Evolutionary conservation across 1,284 basidiomycete genomes (phyloP).

Genomic region (Entoloma clypeatum): DNA sequence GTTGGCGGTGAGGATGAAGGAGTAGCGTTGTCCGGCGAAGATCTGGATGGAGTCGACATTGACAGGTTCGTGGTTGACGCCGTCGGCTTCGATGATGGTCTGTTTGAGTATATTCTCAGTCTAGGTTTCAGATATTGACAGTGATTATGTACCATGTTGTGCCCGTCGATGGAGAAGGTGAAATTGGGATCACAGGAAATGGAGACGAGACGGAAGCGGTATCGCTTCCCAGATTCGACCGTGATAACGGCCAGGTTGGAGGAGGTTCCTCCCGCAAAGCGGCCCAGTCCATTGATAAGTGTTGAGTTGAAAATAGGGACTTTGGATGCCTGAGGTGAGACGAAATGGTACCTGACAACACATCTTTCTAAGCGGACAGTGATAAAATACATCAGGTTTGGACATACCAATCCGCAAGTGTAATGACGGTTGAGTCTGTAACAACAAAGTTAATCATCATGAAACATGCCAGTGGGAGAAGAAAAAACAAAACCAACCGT

Average conservation of each 20-base stretch:
- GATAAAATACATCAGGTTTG: not conserved
- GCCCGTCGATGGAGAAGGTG: conserved; percentile 33
- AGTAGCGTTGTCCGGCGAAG: conserved; percentile 32
- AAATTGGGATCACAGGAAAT: conserved; percentile 36
- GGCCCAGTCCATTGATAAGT: conserved; percentile 37
- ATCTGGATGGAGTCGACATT: conserved; percentile 30
- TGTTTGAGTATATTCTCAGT: conserved; percentile 6
- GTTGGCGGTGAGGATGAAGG: conserved; percentile 28
- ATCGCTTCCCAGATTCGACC: conserved; percentile 32
- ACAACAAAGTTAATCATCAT: conserved; percentile 4
- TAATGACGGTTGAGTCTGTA: conserved; percentile 24
- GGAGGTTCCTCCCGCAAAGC: conserved; percentile 31
- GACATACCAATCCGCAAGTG: conserved; percentile 26
- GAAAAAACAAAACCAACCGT: conserved; percentile 5
- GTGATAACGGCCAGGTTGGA: conserved; percentile 27
- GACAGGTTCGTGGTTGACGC: conserved; percentile 24
- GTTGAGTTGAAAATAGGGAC: conserved; percentile 26
- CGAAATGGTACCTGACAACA: conserved; percentile 9
- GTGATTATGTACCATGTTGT: conserved; percentile 17
- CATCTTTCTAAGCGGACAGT: not conserved
- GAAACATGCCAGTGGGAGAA: not conserved
- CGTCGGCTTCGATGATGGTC: conserved; percentile 49
- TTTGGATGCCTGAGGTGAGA: conserved; percentile 15
- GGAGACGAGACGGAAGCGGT: conserved; percentile 52
- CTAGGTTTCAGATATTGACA: conserved; percentile 7